Conservation (phyloP, 306 rosid species). For the Carpinus fangiana region DNA sequence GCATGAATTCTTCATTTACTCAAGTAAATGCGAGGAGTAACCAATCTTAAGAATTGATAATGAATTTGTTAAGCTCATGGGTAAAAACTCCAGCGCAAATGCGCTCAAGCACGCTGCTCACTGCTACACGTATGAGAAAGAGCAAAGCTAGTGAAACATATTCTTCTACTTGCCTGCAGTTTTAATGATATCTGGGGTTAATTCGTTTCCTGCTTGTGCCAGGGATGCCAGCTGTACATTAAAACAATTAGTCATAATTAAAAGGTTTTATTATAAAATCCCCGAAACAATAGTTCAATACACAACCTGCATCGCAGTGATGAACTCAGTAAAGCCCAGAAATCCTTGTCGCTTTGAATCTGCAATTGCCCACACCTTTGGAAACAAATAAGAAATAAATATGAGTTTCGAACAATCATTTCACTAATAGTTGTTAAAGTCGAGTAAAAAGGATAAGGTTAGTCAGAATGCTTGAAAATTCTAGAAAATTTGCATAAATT, state of each 20-base stretch:
- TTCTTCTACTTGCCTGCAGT: conserved; percentile 50
- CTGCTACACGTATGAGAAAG: not conserved
- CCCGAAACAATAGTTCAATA: not conserved
- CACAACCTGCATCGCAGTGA: conserved; percentile 81
- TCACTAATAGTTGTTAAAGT: no score
- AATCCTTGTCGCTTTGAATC: conserved; percentile 79
- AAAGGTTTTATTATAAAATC: not conserved
- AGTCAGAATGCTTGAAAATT: not conserved
- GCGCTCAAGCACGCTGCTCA: not conserved
- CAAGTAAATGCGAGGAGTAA: not conserved
- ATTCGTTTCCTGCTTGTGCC: conserved; percentile 75
- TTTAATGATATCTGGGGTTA: conserved; percentile 59
- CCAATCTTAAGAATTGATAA: not conserved
- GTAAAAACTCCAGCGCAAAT: not conserved
- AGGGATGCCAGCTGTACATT: conserved; percentile 61
- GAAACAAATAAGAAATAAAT: not conserved
- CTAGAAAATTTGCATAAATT: not conserved
- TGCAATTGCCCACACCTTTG: conserved; percentile 77
- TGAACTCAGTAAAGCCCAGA: conserved; percentile 65
- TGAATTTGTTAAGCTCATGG: not conserved
- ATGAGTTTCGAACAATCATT: not conserved
- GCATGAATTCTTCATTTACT: not conserved
- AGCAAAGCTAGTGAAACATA: not conserved
- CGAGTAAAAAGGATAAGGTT: not conserved
- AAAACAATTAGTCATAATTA: not conserved